phyloP scores from a whole-genome alignment of 2,329 filamentous ascomycete genomes.

The Penicillium sp. region DNA sequence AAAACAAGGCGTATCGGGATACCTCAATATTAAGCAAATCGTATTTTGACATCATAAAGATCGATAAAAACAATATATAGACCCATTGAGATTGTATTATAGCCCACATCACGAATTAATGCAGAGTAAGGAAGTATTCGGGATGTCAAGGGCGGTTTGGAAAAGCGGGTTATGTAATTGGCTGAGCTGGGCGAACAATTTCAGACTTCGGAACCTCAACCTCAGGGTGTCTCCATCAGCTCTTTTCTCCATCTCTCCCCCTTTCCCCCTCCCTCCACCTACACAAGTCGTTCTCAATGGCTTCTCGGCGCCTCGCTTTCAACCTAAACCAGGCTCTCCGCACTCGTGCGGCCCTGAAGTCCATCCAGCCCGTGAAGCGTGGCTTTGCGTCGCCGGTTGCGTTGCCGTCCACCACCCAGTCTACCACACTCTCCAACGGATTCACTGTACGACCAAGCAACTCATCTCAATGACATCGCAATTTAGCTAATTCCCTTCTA shows the following conservation, averaged over 20 bases:
- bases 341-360: slow-evolving; percentile 79
- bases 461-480: slow-evolving; percentile 22
- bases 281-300: slow-evolving; percentile 62
- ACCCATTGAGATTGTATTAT: neutral
- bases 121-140: slow-evolving; percentile 33
- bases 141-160: slow-evolving; percentile 38
- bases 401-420: slow-evolving; percentile 78
- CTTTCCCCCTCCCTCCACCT: slow-evolving; percentile 42
- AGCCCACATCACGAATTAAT: neutral
- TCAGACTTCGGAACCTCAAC: slow-evolving; percentile 46
- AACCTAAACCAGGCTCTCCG: slow-evolving; percentile 89
- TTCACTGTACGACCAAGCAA: slow-evolving; percentile 70
- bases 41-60: neutral
- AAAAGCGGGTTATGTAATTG: slow-evolving; percentile 49
- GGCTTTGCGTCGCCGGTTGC: slow-evolving; percentile 83
- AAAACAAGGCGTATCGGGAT: neutral
- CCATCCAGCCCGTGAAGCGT: slow-evolving; percentile 74
- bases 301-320: slow-evolving; percentile 94
- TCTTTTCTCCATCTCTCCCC: slow-evolving; percentile 50
- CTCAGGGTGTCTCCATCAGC: slow-evolving; percentile 39
- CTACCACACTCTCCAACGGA: slow-evolving; percentile 94
- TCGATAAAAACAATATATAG: neutral
- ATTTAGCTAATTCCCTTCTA: slow-evolving; percentile 47
- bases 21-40: neutral
- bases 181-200: slow-evolving; percentile 45